Evolutionary conservation across 805 yeast genomes (phyloP), one percentile per base, ranked within the genome.

Genomic region (Sugiyamaella floridensis): DNA sequence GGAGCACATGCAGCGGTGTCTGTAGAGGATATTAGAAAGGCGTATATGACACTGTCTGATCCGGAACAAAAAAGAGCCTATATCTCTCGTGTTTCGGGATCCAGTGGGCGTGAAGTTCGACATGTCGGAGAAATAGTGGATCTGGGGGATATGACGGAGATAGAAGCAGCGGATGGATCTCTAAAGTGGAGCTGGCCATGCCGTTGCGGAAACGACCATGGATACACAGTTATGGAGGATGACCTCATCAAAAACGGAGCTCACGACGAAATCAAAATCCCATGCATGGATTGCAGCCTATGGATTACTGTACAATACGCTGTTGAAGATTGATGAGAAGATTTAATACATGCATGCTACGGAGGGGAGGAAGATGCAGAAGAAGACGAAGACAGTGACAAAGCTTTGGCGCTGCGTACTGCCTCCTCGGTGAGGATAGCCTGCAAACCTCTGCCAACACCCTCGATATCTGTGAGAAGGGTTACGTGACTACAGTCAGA

Each of bases 211-310:
- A 37, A 81, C 77, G 77, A 58, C 49, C 67, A 71, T 1, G 82
- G 90, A 0, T 85, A 88, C 52, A 62, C 63, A 14, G 65, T 92
- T 1, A 72, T 71, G 1, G 97, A 89, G 57, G 62, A 68, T 0
- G 86, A 85, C 51, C 71, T 92, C 51, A 81, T 71, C 40, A 75
- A 73, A 0, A 76, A 74, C 37, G 82, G 80, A 14, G 77, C 69
- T 15, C 76, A 82, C 0, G 83, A 73, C 57, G 85, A 84, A 57
- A 76, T 90, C 1, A 74, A 87, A 19, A 80, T 87, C 0, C 96
- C 90, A 62, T 92, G 98, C 65, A 64, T 71, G 11, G 82, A 86
- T 32, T 92, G 98, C 66, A 86, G 95, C 65, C 65, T 89, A 29
- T 92, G 97, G 96, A 68, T 92, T 22, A 80, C 81, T 48, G 89